These are phyloP conservation scores for Chloropicon primus DNA, from an alignment of 139 green algal species.

Conservation along the genomic window DNA sequence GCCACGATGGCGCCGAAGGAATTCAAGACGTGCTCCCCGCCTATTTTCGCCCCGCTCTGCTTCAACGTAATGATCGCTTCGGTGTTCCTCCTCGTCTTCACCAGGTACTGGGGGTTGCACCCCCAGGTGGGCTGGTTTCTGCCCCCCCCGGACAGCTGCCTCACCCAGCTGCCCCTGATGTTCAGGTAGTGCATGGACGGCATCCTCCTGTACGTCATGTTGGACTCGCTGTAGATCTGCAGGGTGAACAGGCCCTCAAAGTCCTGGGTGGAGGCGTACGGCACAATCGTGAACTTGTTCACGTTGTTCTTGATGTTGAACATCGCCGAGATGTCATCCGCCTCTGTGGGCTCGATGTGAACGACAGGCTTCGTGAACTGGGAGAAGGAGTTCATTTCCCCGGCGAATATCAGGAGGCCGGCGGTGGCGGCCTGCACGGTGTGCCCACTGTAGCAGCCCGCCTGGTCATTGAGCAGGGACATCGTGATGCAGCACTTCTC, in stretches of 20 bases:
- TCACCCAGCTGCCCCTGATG: not conserved
- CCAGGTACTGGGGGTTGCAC: slow-evolving; percentile 39
- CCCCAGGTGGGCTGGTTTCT: slow-evolving; percentile 21
- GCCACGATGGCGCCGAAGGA: not conserved
- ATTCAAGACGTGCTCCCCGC: not conserved
- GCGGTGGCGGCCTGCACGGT: not conserved
- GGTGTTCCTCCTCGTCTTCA: slow-evolving; percentile 23
- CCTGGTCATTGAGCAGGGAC: not conserved
- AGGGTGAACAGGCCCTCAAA: not conserved
- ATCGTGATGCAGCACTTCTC: not conserved
- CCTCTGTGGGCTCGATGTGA: not conserved
- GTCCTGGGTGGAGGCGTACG: not conserved
- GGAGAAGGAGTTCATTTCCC: not conserved
- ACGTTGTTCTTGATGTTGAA: not conserved
- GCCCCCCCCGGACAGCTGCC: slow-evolving; percentile 14
- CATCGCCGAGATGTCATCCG: not conserved
- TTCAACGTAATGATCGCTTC: not conserved
- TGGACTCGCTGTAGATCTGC: not conserved
- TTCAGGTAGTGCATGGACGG: not conserved
- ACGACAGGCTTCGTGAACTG: not conserved
- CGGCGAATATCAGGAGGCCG: not conserved
- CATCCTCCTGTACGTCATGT: not conserved
- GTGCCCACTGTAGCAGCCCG: not conserved
- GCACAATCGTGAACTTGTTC: not conserved
- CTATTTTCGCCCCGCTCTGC: not conserved